Conservation (phyloP, 306 rosid species). For the Prunus campanulata region DNA sequence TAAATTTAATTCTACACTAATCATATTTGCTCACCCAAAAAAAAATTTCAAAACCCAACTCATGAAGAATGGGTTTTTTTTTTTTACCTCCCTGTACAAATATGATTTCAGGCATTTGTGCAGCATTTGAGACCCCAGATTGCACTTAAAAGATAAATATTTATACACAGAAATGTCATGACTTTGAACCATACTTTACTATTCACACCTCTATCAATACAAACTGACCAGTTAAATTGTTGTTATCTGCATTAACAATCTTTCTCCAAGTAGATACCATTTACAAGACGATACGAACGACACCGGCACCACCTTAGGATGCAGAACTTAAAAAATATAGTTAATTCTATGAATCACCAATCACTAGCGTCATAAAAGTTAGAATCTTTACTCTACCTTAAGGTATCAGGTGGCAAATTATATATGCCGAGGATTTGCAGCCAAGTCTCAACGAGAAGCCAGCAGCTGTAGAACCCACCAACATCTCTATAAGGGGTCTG, state of each 20-base stretch:
- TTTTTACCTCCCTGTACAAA: too few species aligned
- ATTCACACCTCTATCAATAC: neutral
- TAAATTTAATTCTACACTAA: neutral
- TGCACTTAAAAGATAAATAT: neutral
- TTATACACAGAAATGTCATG: neutral
- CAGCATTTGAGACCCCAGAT: neutral
- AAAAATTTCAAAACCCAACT: too few species aligned
- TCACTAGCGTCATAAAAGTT: slow-evolving; percentile 4
- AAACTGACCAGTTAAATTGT: neutral
- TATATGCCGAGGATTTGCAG: neutral
- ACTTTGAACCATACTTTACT: neutral
- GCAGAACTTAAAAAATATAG: slow-evolving; percentile 4
- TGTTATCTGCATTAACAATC: neutral
- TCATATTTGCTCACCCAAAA: neutral
- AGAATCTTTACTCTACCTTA: slow-evolving; percentile 12
- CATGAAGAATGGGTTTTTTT: too few species aligned
- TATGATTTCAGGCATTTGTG: too few species aligned
- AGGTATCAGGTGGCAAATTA: slow-evolving; percentile 7
- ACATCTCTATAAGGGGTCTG: neutral
- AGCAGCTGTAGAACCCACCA: slow-evolving; percentile 15
- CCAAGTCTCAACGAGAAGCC: slow-evolving; percentile 6
- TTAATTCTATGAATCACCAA: neutral
- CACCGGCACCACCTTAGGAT: slow-evolving; percentile 6
- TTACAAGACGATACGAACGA: neutral
- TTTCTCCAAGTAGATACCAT: neutral